phyloP scores from a whole-genome alignment of 768 basidiomycete genomes.

The Auricularia cornea region DNA sequence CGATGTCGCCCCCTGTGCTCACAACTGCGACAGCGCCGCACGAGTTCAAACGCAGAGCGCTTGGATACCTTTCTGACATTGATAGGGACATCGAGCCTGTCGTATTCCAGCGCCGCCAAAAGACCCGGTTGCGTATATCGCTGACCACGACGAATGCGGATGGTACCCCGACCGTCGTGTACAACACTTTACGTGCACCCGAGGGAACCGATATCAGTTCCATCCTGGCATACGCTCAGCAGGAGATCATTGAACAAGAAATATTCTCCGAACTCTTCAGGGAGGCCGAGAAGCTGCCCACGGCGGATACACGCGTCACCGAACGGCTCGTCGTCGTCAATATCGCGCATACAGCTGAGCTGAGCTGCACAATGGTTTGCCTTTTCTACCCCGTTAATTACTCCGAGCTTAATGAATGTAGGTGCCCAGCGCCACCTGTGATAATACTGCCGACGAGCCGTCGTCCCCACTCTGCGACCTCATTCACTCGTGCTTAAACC shows the following conservation, averaged over 20 bases:
- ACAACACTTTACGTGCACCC: conserved; percentile 27
- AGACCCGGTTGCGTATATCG: conserved; percentile 54
- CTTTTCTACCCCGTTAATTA: not conserved
- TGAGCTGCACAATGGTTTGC: conserved; percentile 63
- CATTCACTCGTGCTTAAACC: conserved; percentile 54
- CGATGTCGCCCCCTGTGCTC: not conserved
- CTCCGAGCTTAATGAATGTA: not conserved
- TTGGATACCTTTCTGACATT: conserved; percentile 56
- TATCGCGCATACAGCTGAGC: conserved; percentile 59
- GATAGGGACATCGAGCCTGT: conserved; percentile 36
- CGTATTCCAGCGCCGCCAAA: conserved; percentile 57
- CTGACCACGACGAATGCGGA: conserved; percentile 29
- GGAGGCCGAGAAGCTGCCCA: conserved; percentile 70
- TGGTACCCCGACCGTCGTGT: conserved; percentile 26
- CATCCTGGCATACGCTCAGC: conserved; percentile 50
- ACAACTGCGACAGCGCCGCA: conserved; percentile 43
- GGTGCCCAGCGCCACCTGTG: not conserved
- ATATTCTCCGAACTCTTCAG: conserved; percentile 65
- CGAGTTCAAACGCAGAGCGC: conserved; percentile 54
- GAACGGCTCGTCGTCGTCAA: conserved; percentile 72
- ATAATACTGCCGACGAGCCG: conserved; percentile 6
- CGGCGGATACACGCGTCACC: conserved; percentile 68
- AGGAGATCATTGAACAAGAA: conserved; percentile 71
- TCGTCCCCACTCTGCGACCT: conserved; percentile 47
- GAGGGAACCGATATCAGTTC: conserved; percentile 35